A percentile compares a stretch with the other conserved stretches of the same genome.
Conservation (phyloP, 1,284 basidiomycete species). For the Sanguinoderma infundibulare region DNA sequence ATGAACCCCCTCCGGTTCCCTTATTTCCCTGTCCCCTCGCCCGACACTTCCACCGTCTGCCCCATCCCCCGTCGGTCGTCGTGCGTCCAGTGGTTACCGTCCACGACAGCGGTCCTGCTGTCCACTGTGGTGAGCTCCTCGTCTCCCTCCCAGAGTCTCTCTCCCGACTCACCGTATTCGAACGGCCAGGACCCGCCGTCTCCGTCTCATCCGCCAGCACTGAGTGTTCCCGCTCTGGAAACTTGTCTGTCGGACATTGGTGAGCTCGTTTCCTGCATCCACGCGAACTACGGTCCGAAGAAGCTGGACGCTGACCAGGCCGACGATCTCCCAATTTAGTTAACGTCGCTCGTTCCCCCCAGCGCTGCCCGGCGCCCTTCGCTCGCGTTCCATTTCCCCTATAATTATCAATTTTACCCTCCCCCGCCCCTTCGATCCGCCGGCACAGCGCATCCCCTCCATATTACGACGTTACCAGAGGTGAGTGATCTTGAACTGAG, state of each 20-base stretch:
- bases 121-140: slow-evolving; percentile 12
- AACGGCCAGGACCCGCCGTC: slow-evolving; percentile 14
- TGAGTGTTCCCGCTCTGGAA: slow-evolving; percentile 10
- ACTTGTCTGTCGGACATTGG: slow-evolving; percentile 12
- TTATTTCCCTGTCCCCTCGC: slow-evolving; percentile 18
- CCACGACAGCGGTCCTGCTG: slow-evolving; percentile 18
- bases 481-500: slow-evolving; percentile 13
- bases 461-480: slow-evolving; percentile 19
- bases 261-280: slow-evolving; percentile 1
- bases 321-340: slow-evolving; percentile 12
- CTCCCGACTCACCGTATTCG: background rate
- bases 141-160: too few species aligned
- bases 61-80: slow-evolving; percentile 14
- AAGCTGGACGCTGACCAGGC: slow-evolving; percentile 10
- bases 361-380: slow-evolving; percentile 19
- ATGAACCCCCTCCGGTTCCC: slow-evolving; percentile 9
- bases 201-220: slow-evolving; percentile 8
- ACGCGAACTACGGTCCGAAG: background rate
- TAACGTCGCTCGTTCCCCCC: slow-evolving; percentile 5
- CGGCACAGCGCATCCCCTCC: slow-evolving; percentile 13
- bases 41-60: slow-evolving; percentile 15
- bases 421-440: slow-evolving; percentile 14
- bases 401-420: slow-evolving; percentile 23
- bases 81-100: slow-evolving; percentile 20
- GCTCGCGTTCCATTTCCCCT: slow-evolving; percentile 22